Evolutionary conservation across 2,329 filamentous ascomycete genomes (phyloP), one percentile per base, ranked within the genome.

Genomic region (Phialophora macrospora): DNA sequence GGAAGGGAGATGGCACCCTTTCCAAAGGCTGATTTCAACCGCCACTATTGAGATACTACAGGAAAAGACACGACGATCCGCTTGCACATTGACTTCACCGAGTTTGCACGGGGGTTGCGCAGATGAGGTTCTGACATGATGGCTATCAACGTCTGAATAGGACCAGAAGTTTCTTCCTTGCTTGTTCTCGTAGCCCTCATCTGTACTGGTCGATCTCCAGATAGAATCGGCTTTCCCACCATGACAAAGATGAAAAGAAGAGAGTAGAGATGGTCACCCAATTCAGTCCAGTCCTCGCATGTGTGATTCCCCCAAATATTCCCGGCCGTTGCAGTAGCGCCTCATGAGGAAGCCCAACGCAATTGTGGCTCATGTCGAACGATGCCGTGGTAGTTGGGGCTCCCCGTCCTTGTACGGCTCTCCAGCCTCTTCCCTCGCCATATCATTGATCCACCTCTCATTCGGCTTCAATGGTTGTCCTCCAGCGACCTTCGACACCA

Each of bases 391-490:
- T 73, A 93, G 76, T 34, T 82, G 84, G 66, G 87, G 87, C 78
- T 92, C 89, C 0, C 79, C 81, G 28, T 84, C 79, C 22, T 73
- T 66, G 73, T 90, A 90, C 0, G 85, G 83, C 66, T 84, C 77
- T 0, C 84, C 84, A 0, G 88, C 88, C 72, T 87, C 85, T 65
- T 88, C 84, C 51, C 89, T 83, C 2, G 89, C 90, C 83, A 92
- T 81, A 74, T 93, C 89, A 72, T 90, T 90, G 64, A 92, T 85
- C 90, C 89, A 93, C 60, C 78, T 81, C 67, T 84, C 86, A 55
- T 87, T 79, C 0, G 88, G 88, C 65, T 81, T 79, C 24, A 91
- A 70, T 60, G 78, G 76, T 71, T 85, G 80, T 1, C 84, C 85
- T 71, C 87, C 85, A 24, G 83, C 80, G 76, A 90, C 83, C 74